These are phyloP conservation scores for Starmerella sirachaensis DNA, from an alignment of 805 yeast genomes.

Conservation along the genomic window DNA sequence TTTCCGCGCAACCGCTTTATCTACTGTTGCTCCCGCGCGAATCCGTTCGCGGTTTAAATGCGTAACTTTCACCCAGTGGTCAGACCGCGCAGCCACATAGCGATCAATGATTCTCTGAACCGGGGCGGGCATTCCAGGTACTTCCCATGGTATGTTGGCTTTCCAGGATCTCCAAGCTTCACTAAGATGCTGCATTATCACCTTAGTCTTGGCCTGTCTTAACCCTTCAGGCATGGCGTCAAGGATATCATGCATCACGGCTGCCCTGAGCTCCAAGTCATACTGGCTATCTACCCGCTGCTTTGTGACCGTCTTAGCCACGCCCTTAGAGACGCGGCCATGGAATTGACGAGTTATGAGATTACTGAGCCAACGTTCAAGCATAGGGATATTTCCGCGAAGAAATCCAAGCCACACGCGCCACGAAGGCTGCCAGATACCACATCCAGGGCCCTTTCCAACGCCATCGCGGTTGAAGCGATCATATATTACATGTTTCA, in stretches of 20 bases:
- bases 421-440: conserved; percentile 99
- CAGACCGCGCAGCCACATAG: conserved; percentile 89
- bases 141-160: conserved; percentile 96
- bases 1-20: conserved; percentile 86
- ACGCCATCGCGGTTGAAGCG: conserved; percentile 63
- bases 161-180: conserved; percentile 99
- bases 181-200: conserved; percentile 82
- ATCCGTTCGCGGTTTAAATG: conserved; percentile 86
- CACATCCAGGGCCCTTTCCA: conserved; percentile 98
- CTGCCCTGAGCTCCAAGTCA: conserved; percentile 82
- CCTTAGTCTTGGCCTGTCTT: conserved; percentile 72
- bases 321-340: conserved; percentile 84
- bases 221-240: conserved; percentile 97
- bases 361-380: conserved; percentile 93
- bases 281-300: conserved; percentile 92
- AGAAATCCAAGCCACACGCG: conserved; percentile 86
- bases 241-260: conserved; percentile 88
- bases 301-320: conserved; percentile 87
- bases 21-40: conserved; percentile 79
- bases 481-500: conserved; percentile 82
- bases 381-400: conserved; percentile 80
- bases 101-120: conserved; percentile 75
- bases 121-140: conserved; percentile 90
- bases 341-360: conserved; percentile 85
- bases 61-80: conserved; percentile 91